Conservation (phyloP, 495 filamentous ascomycete species). For the Extremus antarcticus region DNA sequence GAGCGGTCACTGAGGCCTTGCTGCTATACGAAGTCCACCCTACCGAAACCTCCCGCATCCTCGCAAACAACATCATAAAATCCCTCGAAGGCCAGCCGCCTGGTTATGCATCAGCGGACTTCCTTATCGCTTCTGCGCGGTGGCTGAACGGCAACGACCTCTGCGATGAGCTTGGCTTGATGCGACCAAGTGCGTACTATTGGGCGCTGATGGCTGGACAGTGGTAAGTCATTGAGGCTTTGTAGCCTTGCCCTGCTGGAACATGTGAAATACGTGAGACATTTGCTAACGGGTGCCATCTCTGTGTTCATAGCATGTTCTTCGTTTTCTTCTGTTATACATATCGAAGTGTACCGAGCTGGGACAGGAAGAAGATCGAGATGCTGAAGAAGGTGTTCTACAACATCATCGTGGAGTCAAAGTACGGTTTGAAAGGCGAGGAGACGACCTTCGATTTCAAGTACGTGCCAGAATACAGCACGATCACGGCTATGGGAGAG, state of each 20-base stretch:
- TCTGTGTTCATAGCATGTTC: too few relatives aligned
- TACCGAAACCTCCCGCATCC: constrained; percentile 43
- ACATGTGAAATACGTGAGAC: too few relatives aligned
- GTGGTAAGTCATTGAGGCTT: too few relatives aligned
- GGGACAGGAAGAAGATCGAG: constrained; percentile 50
- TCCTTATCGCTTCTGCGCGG: constrained; percentile 53
- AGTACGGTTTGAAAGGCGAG: constrained; percentile 40
- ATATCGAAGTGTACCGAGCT: constrained; percentile 42
- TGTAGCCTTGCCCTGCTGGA: too few relatives aligned
- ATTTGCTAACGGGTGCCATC: too few relatives aligned
- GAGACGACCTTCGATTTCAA: constrained; percentile 53
- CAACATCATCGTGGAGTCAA: constrained; percentile 42
- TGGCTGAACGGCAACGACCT: constrained; percentile 61
- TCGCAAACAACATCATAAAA: constrained; percentile 66
- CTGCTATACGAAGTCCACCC: constrained; percentile 54
- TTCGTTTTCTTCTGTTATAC: constrained; percentile 46
- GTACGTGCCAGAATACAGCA: constrained; percentile 46
- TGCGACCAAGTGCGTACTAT: constrained; percentile 45
- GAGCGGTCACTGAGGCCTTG: constrained; percentile 54
- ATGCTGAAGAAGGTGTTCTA: constrained; percentile 44
- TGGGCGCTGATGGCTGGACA: constrained; percentile 54
- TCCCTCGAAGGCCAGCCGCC: constrained; percentile 53
- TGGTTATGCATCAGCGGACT: constrained; percentile 43
- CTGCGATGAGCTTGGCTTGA: constrained; percentile 48
- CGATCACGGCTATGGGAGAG: constrained; percentile 33